A percentile compares a stretch with the other conserved stretches of the same genome.
Conservation (phyloP, 2,329 filamentous ascomycete genomes). For the Beauveria pseudobassiana region DNA sequence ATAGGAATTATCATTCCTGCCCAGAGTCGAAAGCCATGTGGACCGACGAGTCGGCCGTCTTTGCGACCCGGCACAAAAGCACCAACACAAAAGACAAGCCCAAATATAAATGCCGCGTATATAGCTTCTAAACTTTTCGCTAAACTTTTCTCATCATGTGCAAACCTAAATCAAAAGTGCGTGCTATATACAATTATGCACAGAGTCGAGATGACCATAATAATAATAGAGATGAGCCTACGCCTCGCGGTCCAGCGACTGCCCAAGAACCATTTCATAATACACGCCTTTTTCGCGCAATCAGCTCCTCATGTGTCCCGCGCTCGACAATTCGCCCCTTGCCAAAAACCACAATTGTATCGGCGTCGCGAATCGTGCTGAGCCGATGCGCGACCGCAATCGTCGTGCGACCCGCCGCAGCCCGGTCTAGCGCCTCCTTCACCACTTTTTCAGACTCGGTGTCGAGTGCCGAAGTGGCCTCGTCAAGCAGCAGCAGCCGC, state of each 20-base stretch:
- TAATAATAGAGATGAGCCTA: not conserved
- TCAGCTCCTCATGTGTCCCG: slow-evolving; percentile 54
- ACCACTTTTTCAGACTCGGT: slow-evolving; percentile 59
- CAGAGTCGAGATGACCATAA: not conserved
- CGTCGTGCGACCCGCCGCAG: slow-evolving; percentile 39
- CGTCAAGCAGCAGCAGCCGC: slow-evolving; percentile 61
- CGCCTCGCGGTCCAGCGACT: slow-evolving; percentile 31
- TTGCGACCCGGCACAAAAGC: too few relatives aligned
- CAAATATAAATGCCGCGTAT: too few relatives aligned
- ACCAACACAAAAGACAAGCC: too few relatives aligned
- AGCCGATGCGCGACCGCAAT: slow-evolving; percentile 59
- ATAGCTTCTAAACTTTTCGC: too few relatives aligned
- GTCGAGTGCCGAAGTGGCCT: slow-evolving; percentile 60
- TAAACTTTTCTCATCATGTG: too few relatives aligned
- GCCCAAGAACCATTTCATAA: slow-evolving; percentile 44
- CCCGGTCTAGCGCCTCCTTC: slow-evolving; percentile 51
- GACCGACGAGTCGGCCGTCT: too few relatives aligned
- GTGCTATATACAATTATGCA: not conserved
- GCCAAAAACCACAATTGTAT: slow-evolving; percentile 55
- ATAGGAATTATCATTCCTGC: too few relatives aligned
- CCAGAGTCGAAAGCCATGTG: too few relatives aligned
- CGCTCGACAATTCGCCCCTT: slow-evolving; percentile 42
- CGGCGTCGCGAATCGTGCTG: slow-evolving; percentile 48
- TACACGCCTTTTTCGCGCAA: slow-evolving; percentile 41
- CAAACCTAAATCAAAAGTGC: not conserved